Evolutionary conservation across 441 rosid species (phyloP).

Genomic region (Sinapis alba): DNA sequence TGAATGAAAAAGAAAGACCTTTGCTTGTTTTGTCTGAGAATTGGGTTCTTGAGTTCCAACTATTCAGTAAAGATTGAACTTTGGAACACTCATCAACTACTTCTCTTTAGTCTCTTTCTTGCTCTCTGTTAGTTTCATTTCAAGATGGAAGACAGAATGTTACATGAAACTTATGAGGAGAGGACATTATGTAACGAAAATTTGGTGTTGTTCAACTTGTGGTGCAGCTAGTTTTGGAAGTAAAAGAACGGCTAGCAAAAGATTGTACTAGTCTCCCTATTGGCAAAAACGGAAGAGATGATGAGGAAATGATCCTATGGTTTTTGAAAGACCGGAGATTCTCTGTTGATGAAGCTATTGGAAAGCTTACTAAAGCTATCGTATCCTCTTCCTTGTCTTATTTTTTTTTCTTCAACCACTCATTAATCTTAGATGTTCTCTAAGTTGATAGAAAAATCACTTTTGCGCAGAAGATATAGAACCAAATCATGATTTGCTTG

Average conservation of each 20-base stretch:
- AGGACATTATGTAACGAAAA: not conserved
- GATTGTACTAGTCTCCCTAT: slow-evolving; percentile 62
- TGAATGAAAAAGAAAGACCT: not conserved
- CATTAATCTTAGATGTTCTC: not conserved
- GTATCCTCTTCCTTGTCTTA: slow-evolving; percentile 57
- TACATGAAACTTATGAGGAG: not conserved
- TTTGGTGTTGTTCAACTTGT: slow-evolving; percentile 15
- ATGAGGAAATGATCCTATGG: slow-evolving; percentile 94
- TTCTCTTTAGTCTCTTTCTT: slow-evolving; percentile 12
- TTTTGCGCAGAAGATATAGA: slow-evolving; percentile 6
- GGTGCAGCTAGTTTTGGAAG: slow-evolving; percentile 76
- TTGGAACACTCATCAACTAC: not conserved
- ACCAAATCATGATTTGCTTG: not conserved
- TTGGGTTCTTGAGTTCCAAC: not conserved
- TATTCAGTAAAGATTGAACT: not conserved
- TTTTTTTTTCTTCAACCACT: not conserved
- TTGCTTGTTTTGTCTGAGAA: not conserved
- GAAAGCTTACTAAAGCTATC: slow-evolving; percentile 75
- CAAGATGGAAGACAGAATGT: not conserved
- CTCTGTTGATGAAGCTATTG: slow-evolving; percentile 63
- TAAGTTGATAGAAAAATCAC: not conserved
- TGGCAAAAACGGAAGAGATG: slow-evolving; percentile 94
- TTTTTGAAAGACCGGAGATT: slow-evolving; percentile 77
- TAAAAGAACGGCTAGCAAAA: slow-evolving; percentile 68
- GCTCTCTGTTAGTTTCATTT: slow-evolving; percentile 18